Conservation (phyloP, 208 protist genomes). For the Crithidia brevicula region DNA sequence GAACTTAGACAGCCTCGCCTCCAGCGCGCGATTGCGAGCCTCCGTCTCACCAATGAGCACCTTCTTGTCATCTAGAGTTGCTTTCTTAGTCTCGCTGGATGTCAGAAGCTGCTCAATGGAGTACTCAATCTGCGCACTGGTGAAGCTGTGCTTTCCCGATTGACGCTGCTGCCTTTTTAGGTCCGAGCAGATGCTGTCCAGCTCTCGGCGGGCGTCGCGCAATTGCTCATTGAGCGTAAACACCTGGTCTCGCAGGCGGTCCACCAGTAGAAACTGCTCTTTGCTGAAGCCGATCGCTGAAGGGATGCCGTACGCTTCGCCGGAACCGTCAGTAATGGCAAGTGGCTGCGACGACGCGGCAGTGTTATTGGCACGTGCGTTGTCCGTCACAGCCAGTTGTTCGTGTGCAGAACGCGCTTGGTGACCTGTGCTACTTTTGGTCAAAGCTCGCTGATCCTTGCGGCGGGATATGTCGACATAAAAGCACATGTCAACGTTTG, state of each 20-base stretch:
- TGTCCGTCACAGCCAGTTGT: not conserved
- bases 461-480: conserved; percentile 52
- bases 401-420: not conserved
- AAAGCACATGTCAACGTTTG: conserved; percentile 73
- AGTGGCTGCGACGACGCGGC: conserved; percentile 4
- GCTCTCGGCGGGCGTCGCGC: conserved; percentile 53
- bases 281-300: conserved; percentile 50
- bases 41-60: conserved; percentile 44
- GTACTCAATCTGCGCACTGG: conserved; percentile 66
- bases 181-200: conserved; percentile 51
- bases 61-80: conserved; percentile 49
- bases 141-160: conserved; percentile 46
- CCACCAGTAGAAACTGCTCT: conserved; percentile 70
- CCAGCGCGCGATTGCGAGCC: conserved; percentile 56
- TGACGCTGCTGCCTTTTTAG: conserved; percentile 46
- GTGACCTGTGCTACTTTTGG: not conserved
- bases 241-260: conserved; percentile 69
- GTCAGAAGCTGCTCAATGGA: conserved; percentile 66
- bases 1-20: conserved; percentile 55
- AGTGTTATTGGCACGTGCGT: not conserved
- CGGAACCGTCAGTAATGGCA: not conserved
- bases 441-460: conserved; percentile 38
- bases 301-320: not conserved
- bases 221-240: conserved; percentile 71
- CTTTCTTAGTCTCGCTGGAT: conserved; percentile 45